Evolutionary conservation across 495 filamentous ascomycete species (phyloP).

Genomic region (Tuber microsphaerosporum): DNA sequence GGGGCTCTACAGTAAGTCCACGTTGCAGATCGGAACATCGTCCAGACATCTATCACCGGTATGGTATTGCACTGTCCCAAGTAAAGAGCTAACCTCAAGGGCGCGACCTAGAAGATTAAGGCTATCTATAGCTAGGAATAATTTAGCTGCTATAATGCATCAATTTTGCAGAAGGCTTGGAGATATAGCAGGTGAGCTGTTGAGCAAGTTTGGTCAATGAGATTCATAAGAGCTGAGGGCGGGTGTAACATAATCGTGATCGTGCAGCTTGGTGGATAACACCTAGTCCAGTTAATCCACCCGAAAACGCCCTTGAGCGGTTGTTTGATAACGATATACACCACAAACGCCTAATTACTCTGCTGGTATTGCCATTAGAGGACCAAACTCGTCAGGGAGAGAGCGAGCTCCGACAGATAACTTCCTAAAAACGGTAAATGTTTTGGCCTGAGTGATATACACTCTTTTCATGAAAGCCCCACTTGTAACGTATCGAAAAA

Average conservation of each 20-base stretch:
- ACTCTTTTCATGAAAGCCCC: neutral
- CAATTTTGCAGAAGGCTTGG: neutral
- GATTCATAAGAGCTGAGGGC: neutral
- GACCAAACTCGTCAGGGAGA: neutral
- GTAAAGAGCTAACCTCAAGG: neutral
- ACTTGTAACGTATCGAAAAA: neutral
- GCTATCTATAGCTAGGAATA: neutral
- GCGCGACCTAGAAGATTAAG: neutral
- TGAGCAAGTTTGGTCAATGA: no score
- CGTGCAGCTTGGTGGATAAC: neutral
- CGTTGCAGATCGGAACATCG: neutral
- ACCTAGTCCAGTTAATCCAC: neutral
- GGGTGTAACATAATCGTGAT: neutral
- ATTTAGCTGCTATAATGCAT: neutral
- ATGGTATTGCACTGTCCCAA: no score
- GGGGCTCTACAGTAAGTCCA: neutral
- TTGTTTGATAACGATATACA: neutral
- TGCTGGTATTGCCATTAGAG: neutral
- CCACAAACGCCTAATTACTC: neutral
- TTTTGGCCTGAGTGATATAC: neutral
- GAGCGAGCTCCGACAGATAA: neutral
- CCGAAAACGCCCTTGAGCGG: neutral
- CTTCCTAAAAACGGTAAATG: neutral
- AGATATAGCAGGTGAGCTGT: no score
- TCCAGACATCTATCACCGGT: neutral